Evolutionary conservation across 805 yeast genomes (phyloP), one percentile per base, ranked within the genome.

Genomic region (Candida yuanshanica): DNA sequence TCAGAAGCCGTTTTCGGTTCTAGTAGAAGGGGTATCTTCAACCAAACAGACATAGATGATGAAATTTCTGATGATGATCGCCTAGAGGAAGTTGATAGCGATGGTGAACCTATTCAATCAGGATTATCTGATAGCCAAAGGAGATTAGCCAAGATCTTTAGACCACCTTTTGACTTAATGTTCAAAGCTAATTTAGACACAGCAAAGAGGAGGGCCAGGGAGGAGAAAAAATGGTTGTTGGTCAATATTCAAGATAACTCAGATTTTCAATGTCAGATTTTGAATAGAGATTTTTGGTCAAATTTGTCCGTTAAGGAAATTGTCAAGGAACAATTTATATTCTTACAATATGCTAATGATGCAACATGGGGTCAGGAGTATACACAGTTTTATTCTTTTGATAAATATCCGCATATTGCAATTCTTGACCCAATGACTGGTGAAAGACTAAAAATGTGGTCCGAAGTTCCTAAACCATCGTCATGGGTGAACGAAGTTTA

Each of bases 361-460:
- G 81, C 93, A 2, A 75, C 77, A 7, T 80, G 76, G 45, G 98
- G 96, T 2, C 69, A 70, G 47, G 74, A 72, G 45, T 93, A 87
- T 58, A 53, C 71, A 16, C 80, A 83, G 47, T 82, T 84, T 53
- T 90, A 93, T 59, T 81, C 83, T 4, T 72, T 85, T 35, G 63
- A 69, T 2, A 75, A 72, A 20, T 83, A 66, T 58, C 99, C 99
- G 1, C 97, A 93, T 59, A 80, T 93, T 33, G 85, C 96, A 1
- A 85, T 93, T 31, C 59, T 93, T 37, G 99, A 93, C 56, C 97
- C 99, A 2, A 78, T 90, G 59, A 93, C 99, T 0, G 98, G 98
- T 18, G 99, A 93, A 62, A 72, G 95, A 45, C 74, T 88, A 42
- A 74, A 75, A 50, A 70, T 70, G 39, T 93, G 97, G 96, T 65